Evolutionary conservation across 805 yeast genomes (phyloP).

Genomic region (Teunomyces funiuensis): DNA sequence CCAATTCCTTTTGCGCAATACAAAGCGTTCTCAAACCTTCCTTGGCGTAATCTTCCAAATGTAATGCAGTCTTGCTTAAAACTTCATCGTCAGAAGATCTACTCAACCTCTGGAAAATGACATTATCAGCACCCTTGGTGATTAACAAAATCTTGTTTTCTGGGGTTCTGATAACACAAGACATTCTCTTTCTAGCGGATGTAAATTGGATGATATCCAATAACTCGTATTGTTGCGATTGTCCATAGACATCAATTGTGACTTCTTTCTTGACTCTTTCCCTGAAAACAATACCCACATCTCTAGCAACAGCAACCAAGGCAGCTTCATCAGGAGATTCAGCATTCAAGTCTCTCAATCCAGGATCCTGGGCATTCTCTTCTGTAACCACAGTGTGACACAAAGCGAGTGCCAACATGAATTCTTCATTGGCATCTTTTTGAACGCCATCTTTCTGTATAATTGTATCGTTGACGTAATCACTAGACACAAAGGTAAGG

Average conservation of each 20-base stretch:
- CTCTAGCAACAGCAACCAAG: conserved; percentile 72
- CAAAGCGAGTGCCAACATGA: conserved; percentile 64
- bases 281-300: conserved; percentile 63
- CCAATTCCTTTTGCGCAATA: conserved; percentile 57
- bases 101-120: conserved; percentile 50
- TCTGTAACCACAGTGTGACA: conserved; percentile 79
- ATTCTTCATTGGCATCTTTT: conserved; percentile 49
- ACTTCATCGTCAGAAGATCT: conserved; percentile 39
- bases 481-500: conserved; percentile 63
- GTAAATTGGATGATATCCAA: conserved; percentile 62
- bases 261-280: conserved; percentile 53
- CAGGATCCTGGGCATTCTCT: conserved; percentile 36
- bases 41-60: conserved; percentile 67
- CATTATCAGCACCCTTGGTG: conserved; percentile 77
- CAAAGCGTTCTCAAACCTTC: conserved; percentile 81
- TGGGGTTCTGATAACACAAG: conserved; percentile 55
- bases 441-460: conserved; percentile 36
- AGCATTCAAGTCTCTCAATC: conserved; percentile 57
- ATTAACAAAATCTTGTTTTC: conserved; percentile 46
- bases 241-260: conserved; percentile 46
- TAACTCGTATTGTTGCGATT: conserved; percentile 44
- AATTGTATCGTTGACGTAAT: conserved; percentile 54
- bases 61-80: conserved; percentile 56
- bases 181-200: conserved; percentile 77
- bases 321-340: conserved; percentile 87